Evolutionary conservation across 2,329 filamentous ascomycete genomes (phyloP), one percentile per base, ranked within the genome.

Genomic region (Juglanconis oblonga): DNA sequence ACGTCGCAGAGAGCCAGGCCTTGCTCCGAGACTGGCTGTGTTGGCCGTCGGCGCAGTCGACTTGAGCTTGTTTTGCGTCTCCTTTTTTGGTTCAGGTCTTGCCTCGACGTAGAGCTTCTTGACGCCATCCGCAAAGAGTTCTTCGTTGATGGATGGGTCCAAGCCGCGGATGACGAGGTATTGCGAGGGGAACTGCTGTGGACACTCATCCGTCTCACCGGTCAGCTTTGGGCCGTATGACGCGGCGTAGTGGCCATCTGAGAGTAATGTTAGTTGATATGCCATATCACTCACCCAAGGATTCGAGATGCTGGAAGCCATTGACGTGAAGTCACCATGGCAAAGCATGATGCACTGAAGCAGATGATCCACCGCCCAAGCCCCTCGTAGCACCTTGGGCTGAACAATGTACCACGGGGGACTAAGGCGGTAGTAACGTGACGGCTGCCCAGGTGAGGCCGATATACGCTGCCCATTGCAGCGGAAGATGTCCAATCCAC

Each of bases 91-190:
- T 50, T 82, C 80, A 0, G 81, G 80, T 40, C 38, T 59, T 51
- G 78, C 77, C 38, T 77, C 71, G n/a, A 83, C 70, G 68, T 91
- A 90, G 4, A 96, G 79, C 65, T 90, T 91, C 67, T 86, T 84
- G 53, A 92, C 84, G 31, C 90, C 91, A 59, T 85, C 87, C 1
- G 87, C 88, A 9, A 96, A 78, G 52, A 90, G 77, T 58, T 89
- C 85, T 72, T 94, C 91, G 6, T 82, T 89, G 5, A 91, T 85
- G 13, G 88, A 87, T 0, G 83, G 75, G 36, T 91, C 86, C 6
- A 96, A 76, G 7, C 87, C 87, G 62, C 90, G 86, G 31, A 95
- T 79, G 4, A 95, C 84, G 24, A 95, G 76, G 65, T 93, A 92
- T 65, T 92, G 90, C 1, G 90, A 92, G 1, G 87, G 83, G 0